Conservation (phyloP, 768 basidiomycete species). For the Glaciozyma antarctica region DNA sequence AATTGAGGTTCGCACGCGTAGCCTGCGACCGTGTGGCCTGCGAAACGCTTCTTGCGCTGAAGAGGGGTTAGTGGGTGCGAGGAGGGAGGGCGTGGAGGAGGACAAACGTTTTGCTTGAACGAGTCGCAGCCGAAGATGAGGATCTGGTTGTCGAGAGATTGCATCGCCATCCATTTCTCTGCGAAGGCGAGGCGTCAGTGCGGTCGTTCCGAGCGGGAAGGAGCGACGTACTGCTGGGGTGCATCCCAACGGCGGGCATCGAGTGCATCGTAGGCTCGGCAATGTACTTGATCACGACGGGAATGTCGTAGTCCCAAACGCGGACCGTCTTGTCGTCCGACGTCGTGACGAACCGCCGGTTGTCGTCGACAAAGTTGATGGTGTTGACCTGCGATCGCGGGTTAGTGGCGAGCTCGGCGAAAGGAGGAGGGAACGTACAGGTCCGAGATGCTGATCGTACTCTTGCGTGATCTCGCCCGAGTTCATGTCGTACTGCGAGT, state of each 20-base stretch:
- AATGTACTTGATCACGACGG: slow-evolving; percentile 98
- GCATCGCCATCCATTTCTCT: slow-evolving; percentile 96
- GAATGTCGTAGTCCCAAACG: slow-evolving; percentile 97
- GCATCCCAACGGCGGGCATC: slow-evolving; percentile 94
- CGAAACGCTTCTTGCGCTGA: slow-evolving; percentile 86
- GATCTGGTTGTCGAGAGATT: slow-evolving; percentile 97
- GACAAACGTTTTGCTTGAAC: slow-evolving; percentile 71
- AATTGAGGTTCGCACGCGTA: slow-evolving; percentile 97
- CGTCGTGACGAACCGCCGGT: slow-evolving; percentile 91
- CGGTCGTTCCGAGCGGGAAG: not conserved
- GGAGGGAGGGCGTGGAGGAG: not conserved
- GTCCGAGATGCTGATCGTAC: slow-evolving; percentile 96
- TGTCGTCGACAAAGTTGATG: slow-evolving; percentile 98
- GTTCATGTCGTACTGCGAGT: slow-evolving; percentile 77
- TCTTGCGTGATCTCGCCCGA: slow-evolving; percentile 93
- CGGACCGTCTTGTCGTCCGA: slow-evolving; percentile 99
- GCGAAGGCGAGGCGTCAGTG: slow-evolving; percentile 4
- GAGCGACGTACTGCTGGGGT: slow-evolving; percentile 72
- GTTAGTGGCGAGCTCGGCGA: too few relatives aligned
- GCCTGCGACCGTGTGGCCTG: slow-evolving; percentile 91
- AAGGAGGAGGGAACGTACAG: slow-evolving; percentile 47
- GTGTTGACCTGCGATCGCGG: slow-evolving; percentile 50
- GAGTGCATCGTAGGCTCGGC: slow-evolving; percentile 99
- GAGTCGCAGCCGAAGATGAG: slow-evolving; percentile 95
- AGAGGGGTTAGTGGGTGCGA: not conserved